A percentile compares a stretch with the other conserved stretches of the same genome.
These are phyloP conservation scores for Actinidia polygama DNA, from an alignment of 179 eudicot genomes.

Conservation along the genomic window DNA sequence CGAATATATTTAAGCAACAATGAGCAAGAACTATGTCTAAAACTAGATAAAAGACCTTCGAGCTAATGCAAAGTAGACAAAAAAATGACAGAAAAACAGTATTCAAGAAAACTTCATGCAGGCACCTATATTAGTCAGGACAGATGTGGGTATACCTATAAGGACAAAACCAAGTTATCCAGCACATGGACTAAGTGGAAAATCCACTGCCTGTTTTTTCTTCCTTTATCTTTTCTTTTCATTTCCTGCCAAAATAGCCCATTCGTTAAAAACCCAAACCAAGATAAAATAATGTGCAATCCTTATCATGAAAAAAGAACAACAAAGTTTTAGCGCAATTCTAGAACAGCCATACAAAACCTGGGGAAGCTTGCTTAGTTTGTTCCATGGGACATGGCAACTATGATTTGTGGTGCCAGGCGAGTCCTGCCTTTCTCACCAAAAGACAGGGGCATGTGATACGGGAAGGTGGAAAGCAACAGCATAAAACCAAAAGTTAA, in stretches of 20 bases:
- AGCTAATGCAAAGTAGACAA: neutral
- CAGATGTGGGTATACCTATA: neutral
- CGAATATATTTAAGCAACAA: slow-evolving; percentile 1
- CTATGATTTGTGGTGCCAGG: neutral
- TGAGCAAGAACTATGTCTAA: neutral
- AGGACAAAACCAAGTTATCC: neutral
- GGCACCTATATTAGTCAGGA: neutral
- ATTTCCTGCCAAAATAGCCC: neutral
- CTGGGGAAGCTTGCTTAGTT: neutral
- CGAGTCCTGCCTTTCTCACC: neutral
- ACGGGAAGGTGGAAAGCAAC: neutral
- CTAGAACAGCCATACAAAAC: neutral
- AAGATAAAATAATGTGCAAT: neutral
- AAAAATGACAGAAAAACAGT: neutral
- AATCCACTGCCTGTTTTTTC: neutral
- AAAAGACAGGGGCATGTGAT: neutral
- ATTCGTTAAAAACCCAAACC: neutral
- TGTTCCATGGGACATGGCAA: neutral
- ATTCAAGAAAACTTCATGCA: neutral
- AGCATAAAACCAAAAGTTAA: neutral
- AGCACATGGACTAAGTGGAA: neutral
- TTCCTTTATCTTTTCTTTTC: neutral
- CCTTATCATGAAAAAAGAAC: neutral
- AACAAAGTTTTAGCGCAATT: neutral
- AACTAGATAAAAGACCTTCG: neutral